Base-by-base conservation (phyloP, 768 basidiomycete genomes). In the Sporobolomyces phaffii region DNA sequence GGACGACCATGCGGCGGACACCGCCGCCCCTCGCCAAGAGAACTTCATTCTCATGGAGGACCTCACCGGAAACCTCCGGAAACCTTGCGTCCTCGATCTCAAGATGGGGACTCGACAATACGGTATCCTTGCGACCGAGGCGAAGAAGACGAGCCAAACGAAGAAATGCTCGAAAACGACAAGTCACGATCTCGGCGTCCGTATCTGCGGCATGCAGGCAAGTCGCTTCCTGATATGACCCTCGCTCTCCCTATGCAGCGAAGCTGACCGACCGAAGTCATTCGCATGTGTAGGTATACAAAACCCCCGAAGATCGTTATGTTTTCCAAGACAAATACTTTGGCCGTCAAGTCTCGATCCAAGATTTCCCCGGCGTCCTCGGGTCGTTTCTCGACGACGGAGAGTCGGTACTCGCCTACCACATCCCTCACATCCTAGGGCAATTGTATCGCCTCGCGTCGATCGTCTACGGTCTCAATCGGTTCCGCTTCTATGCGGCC, bases 91-190 rank as follows among this genome's bases (percentile, higher is more conserved):
- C 45, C 84, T 98, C 74, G 96, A 99, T 78, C 81, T 99, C 73
- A 99, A 99, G 81, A 98, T 98, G 96, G 96, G 96, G n/a, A 97
- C 93, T 34, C 82, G 96, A 38, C 96, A 99, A 79, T 97, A 98
- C 78, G 96, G 96, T 24, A 89, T 94, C 80, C 91, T 96, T 73
- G 96, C 96, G 29, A 88, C 87, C 13, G 80, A 86, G 1, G 81
- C 85, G 58, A 99, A 99, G 81, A 97, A 96, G 84, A 92, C 88
- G 81, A 97, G 93, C 76, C 96, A 99, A 80, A 85, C 93, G 60
- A 96, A 96, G 80, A 99, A 99, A 79, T 98, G 96, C 76, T 92
- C 96, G 76, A 83, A 88, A 60, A 97, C 96, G 57, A 98, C 96
- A 26, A 97, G 92, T 77, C 82, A 90, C 72, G 83, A 86, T 18